Base-by-base conservation (phyloP, 192 early-diverging fungal species). In the Coemansia sp. region DNA sequence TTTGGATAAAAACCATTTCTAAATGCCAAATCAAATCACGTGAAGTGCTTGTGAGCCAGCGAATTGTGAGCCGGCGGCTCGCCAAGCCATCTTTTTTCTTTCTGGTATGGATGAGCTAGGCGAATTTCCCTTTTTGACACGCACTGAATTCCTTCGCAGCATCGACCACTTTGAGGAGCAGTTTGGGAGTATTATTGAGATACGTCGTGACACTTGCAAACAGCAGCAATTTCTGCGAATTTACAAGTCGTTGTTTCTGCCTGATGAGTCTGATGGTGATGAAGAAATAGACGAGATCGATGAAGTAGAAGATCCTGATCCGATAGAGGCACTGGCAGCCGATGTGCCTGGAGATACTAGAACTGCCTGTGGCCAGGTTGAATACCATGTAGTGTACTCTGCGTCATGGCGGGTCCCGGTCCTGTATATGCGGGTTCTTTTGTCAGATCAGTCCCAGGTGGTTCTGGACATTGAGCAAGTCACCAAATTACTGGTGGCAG, bases 341-440 rank as follows among this genome's bases (percentile, higher is more conserved):
- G 43, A 55, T 31, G 30, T 31, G 30, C 30, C 30, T 3, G 30
- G 3, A 31, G 30, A 3, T 31, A 31, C 30, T 5, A 13, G 13
- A 23, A 41, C 23, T 5, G 53, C 37, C 30, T 18, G n/a, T 23
- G 53, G 59, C 14, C 38, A 21, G 11, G 44, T 68, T 1, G 65
- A 71, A 16, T 78, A 78, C 57, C 75, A 78, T 26, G 21, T 55
- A 2, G 61, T 65, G 18, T 72, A 68, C 51, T 72, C 65, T 11
- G 43, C 43, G 9, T 57, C 58, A 1, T 78, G 75, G 75, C 64
- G 62, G 11, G 68, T 71, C n/a, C 75, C 75, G 0, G 54, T 64
- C 4, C 31, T 78, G 51, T 72, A 72, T 28, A 16, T 78, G 35
- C 50, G 50, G 3, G 5, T 38, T 18, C 18, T 19, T 42, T n/a